phyloP scores from a whole-genome alignment of 257 asterid genomes.

The Nicotiana undulata region DNA sequence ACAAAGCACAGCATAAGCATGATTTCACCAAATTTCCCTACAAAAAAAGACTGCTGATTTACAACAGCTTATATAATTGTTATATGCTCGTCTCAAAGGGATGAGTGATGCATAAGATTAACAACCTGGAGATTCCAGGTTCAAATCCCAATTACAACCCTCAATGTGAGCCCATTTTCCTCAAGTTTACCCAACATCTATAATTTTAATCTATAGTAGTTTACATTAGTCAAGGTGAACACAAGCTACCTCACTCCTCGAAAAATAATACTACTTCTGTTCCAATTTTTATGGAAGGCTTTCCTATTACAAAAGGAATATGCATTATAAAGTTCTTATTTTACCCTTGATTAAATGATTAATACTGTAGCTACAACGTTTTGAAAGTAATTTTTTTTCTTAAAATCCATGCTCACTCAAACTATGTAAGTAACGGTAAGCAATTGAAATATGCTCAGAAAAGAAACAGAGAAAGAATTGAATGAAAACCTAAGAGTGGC shows the following conservation, averaged over 20 bases:
- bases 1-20: not conserved
- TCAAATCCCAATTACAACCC: not conserved
- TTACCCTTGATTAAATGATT: not conserved
- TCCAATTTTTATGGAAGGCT: too few species aligned
- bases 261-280: too few species aligned
- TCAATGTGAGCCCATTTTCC: too few species aligned
- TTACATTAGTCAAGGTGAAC: too few species aligned
- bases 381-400: not conserved
- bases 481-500: conserved; percentile 63
- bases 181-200: too few species aligned
- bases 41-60: not conserved
- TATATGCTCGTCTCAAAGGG: not conserved
- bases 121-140: not conserved
- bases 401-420: not conserved
- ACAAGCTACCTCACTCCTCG: too few species aligned
- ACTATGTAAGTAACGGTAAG: not conserved
- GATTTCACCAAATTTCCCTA: not conserved
- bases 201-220: too few species aligned
- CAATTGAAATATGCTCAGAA: not conserved
- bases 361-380: not conserved
- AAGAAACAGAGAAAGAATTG: not conserved
- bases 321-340: not conserved
- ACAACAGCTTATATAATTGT: not conserved
- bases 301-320: too few species aligned
- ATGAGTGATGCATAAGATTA: not conserved